phyloP scores from a whole-genome alignment of 2,329 filamentous ascomycete species.

The Leptographium wingfieldii region DNA sequence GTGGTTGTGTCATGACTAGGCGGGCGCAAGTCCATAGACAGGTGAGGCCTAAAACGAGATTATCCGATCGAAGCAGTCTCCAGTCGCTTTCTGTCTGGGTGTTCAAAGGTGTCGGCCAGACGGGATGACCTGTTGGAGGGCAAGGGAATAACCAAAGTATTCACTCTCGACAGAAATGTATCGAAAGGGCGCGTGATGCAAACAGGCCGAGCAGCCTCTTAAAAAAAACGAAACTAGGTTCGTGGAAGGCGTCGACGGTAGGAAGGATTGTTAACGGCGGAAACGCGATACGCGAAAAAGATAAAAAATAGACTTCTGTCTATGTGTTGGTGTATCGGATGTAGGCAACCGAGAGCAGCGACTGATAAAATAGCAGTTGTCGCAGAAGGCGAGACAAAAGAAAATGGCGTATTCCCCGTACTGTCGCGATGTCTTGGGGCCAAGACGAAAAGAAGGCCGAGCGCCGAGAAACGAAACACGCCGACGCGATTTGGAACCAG shows the following conservation, averaged over 20 bases:
- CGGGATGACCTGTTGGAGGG: not conserved
- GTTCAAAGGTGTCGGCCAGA: not conserved
- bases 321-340: not conserved
- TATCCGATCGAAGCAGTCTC: not conserved
- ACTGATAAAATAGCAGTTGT: not conserved
- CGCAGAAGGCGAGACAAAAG: not conserved
- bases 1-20: constrained; percentile 4
- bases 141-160: not conserved
- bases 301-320: not conserved
- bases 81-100: not conserved
- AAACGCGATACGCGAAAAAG: not conserved
- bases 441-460: not conserved
- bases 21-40: not conserved
- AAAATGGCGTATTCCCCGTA: not conserved
- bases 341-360: not conserved
- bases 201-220: not conserved
- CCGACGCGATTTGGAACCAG: not conserved
- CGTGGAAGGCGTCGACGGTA: not conserved
- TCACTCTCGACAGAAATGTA: not conserved
- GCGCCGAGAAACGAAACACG: not conserved
- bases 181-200: not conserved
- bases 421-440: not conserved
- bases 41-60: not conserved
- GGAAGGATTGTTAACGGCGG: not conserved
- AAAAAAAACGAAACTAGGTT: not conserved